phyloP scores from a whole-genome alignment of 2,329 filamentous ascomycete genomes.

The Trichoderma arundinaceum region DNA sequence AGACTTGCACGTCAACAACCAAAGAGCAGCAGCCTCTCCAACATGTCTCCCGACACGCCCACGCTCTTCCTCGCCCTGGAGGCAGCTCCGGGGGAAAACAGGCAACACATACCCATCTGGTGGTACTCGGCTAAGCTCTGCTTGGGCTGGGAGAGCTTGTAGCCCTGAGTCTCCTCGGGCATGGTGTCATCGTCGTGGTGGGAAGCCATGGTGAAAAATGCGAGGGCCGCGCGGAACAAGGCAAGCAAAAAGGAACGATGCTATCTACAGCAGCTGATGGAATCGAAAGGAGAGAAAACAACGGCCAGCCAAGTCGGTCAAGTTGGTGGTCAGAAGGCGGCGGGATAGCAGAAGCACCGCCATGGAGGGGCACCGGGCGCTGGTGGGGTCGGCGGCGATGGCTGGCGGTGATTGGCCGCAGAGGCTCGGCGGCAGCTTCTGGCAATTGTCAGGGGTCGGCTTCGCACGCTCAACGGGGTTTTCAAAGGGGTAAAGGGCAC shows the following conservation, averaged over 20 bases:
- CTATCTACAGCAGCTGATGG: slow-evolving; percentile 25
- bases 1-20: neutral
- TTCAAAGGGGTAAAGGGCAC: slow-evolving; percentile 11
- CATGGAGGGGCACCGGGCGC: slow-evolving; percentile 31
- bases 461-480: neutral
- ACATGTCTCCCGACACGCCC: neutral
- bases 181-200: slow-evolving; percentile 76
- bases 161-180: slow-evolving; percentile 88
- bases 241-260: neutral
- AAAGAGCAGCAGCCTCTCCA: neutral
- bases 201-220: slow-evolving; percentile 63
- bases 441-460: slow-evolving; percentile 21
- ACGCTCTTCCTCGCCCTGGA: neutral
- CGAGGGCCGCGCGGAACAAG: slow-evolving; percentile 9
- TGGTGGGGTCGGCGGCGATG: slow-evolving; percentile 27
- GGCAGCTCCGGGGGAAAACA: neutral
- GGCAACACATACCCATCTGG: slow-evolving; percentile 74
- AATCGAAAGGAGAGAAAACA: slow-evolving; percentile 27
- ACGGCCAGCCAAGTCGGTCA: slow-evolving; percentile 25
- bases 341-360: slow-evolving; percentile 15
- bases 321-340: slow-evolving; percentile 19
- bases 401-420: slow-evolving; percentile 27
- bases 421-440: neutral
- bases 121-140: slow-evolving; percentile 96
- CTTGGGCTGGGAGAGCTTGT: slow-evolving; percentile 96